These are phyloP conservation scores for Talaromyces nanjingensis DNA, from an alignment of 495 filamentous ascomycete genomes.

Conservation along the genomic window DNA sequence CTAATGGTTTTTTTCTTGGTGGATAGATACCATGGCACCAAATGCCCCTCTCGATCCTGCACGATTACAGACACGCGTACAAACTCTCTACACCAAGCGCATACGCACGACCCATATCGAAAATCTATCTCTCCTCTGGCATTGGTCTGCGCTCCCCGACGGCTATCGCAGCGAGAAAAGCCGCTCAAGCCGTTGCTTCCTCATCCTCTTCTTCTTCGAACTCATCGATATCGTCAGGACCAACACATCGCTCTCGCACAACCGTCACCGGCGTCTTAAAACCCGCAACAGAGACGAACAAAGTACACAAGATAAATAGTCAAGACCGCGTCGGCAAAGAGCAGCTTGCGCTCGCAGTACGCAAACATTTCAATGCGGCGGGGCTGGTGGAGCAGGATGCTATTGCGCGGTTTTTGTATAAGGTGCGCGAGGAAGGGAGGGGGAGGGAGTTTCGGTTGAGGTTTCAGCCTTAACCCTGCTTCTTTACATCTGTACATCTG, in stretches of 20 bases:
- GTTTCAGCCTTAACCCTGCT: conserved; percentile 31
- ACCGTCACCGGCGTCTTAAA: not conserved
- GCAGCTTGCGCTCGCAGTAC: conserved; percentile 69
- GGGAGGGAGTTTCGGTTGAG: conserved; percentile 37
- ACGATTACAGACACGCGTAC: conserved; percentile 75
- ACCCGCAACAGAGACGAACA: not conserved
- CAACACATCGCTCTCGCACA: conserved; percentile 10
- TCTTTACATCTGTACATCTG: not conserved
- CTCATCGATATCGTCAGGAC: conserved; percentile 7
- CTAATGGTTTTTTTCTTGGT: not conserved
- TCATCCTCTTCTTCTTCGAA: not conserved
- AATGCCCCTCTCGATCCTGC: conserved; percentile 63
- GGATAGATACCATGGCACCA: conserved; percentile 68
- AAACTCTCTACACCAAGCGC: conserved; percentile 61
- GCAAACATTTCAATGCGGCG: conserved; percentile 85
- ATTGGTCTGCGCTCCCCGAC: conserved; percentile 54
- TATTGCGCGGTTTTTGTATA: conserved; percentile 82
- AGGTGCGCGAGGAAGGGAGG: conserved; percentile 49
- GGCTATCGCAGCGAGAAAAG: conserved; percentile 22
- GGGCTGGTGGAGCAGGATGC: conserved; percentile 83
- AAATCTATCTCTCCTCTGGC: conserved; percentile 62
- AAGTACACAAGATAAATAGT: conserved; percentile 27
- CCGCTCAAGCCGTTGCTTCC: not conserved
- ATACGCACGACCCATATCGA: conserved; percentile 64
- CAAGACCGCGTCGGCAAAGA: conserved; percentile 65